Percentiles rank a stretch among this genome's conserved stretches.
These are phyloP conservation scores for Quercus phellos DNA, from an alignment of 331 rosid species.

Conservation along the genomic window DNA sequence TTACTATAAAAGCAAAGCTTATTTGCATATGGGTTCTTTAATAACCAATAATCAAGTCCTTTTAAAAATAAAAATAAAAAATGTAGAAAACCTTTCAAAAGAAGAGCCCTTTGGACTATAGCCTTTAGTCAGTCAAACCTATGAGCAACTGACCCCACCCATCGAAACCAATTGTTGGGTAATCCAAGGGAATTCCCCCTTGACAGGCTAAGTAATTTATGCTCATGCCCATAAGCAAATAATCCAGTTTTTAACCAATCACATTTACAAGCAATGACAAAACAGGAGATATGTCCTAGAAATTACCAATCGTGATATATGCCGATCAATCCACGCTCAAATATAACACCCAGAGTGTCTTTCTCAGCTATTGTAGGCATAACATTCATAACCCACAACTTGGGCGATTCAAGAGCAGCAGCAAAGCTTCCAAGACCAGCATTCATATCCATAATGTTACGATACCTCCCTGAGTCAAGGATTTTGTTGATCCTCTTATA, in stretches of 20 bases:
- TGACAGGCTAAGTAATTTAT: too few relatives aligned
- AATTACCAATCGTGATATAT: conserved; percentile 83
- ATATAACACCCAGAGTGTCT: conserved; percentile 65
- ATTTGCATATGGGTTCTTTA: neutral
- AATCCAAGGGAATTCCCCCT: too few relatives aligned
- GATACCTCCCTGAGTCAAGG: conserved; percentile 58
- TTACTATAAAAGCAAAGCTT: neutral
- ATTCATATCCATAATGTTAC: conserved; percentile 85
- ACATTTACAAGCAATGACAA: neutral
- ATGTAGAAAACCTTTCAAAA: too few relatives aligned
- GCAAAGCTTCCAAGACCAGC: conserved; percentile 95
- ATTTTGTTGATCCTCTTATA: conserved; percentile 66
- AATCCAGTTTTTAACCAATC: neutral
- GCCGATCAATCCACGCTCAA: conserved; percentile 88
- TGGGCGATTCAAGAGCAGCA: conserved; percentile 71
- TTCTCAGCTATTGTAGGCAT: conserved; percentile 74
- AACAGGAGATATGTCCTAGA: neutral
- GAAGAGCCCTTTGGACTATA: too few relatives aligned
- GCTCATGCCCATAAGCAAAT: too few relatives aligned
- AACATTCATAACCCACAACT: conserved; percentile 85
- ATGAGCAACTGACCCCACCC: too few relatives aligned
- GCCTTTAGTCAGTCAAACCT: too few relatives aligned
- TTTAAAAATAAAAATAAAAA: too few relatives aligned
- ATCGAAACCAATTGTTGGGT: too few relatives aligned
- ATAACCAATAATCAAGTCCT: neutral